Evolutionary conservation across 176 grass and related monocot species (phyloP).

Genomic region (Sorghum bicolor): DNA sequence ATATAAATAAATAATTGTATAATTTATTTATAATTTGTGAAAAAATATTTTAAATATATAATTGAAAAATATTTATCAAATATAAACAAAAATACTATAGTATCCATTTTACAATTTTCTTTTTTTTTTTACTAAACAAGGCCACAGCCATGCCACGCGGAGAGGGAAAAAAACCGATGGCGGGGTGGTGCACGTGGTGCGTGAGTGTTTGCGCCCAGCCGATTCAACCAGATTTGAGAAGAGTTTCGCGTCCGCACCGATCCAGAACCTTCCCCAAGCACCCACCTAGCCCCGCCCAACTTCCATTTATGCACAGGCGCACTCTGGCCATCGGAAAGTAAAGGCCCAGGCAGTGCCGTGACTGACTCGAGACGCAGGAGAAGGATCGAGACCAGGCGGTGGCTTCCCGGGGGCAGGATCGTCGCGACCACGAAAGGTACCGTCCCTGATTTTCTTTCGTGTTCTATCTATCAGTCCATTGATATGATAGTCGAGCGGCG

Average conservation of each 20-base stretch:
- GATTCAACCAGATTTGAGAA: slow-evolving; percentile 50
- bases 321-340: neutral
- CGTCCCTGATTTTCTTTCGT: neutral
- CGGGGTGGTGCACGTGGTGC: neutral
- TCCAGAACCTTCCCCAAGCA: slow-evolving; percentile 45
- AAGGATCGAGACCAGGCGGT: neutral
- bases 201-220: neutral
- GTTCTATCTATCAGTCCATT: neutral
- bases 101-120: no score
- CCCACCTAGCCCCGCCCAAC: neutral
- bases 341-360: neutral
- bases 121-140: no score
- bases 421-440: slow-evolving; percentile 24
- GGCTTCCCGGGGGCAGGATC: neutral
- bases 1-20: no score
- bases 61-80: no score
- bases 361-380: neutral
- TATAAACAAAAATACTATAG: no score
- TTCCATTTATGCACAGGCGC: slow-evolving; percentile 17
- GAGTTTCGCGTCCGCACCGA: slow-evolving; percentile 32
- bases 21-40: no score
- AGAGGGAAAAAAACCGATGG: slow-evolving; percentile 3
- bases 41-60: no score
- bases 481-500: neutral
- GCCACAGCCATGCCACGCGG: no score